A percentile compares a stretch with the other conserved stretches of the same genome.
Conservation (phyloP, 192 early-diverging fungal genomes). For the Rhizophagus sp. region DNA sequence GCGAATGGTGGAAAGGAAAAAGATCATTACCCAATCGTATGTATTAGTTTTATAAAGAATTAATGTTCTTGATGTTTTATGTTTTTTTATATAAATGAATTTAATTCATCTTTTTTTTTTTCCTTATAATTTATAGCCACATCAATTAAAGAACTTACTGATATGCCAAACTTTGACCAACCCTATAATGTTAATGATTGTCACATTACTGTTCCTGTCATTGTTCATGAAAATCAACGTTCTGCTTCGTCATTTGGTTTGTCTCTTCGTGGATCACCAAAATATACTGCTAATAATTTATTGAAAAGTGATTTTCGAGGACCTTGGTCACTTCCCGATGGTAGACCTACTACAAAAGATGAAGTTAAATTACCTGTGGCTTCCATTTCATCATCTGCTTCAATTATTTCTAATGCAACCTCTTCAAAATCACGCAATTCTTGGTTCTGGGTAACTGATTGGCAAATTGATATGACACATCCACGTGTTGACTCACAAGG, state of each 20-base stretch:
- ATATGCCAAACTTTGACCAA: slow-evolving; percentile 35
- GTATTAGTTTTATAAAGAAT: background rate
- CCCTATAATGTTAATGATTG: slow-evolving; percentile 45
- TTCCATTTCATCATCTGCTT: slow-evolving; percentile 20
- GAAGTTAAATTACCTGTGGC: slow-evolving; percentile 53
- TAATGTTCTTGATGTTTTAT: background rate
- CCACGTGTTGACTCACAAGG: slow-evolving; percentile 65
- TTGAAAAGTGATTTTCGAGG: slow-evolving; percentile 54
- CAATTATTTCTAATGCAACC: slow-evolving; percentile 28
- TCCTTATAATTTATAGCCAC: background rate
- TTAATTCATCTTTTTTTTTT: background rate
- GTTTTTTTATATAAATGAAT: background rate
- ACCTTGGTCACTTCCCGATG: slow-evolving; percentile 64
- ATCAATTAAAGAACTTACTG: background rate
- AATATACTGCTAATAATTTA: slow-evolving; percentile 53
- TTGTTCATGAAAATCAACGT: slow-evolving; percentile 73
- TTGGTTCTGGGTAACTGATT: slow-evolving; percentile 86
- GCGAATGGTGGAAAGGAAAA: slow-evolving; percentile 48
- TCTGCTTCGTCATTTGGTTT: slow-evolving; percentile 48
- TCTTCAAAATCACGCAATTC: slow-evolving; percentile 28
- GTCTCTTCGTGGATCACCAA: slow-evolving; percentile 45
- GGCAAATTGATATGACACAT: slow-evolving; percentile 67
- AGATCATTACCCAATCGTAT: slow-evolving; percentile 8
- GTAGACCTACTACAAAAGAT: slow-evolving; percentile 50
- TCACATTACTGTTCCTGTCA: slow-evolving; percentile 60